These are phyloP conservation scores for Anisogramma anomala DNA, from an alignment of 2,329 filamentous ascomycete genomes.

Conservation along the genomic window DNA sequence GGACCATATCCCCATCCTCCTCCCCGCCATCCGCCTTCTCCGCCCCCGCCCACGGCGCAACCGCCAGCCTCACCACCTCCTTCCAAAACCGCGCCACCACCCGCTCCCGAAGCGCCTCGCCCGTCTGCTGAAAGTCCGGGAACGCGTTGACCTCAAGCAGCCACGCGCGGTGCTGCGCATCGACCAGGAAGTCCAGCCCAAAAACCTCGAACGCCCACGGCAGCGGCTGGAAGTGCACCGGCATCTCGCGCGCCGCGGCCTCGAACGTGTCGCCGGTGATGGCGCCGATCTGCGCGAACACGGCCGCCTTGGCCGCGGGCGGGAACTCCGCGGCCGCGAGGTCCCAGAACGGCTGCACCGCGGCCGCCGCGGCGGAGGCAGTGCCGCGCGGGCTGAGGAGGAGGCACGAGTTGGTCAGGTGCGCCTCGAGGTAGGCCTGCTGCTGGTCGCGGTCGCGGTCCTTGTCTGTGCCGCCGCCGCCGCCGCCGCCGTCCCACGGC, in stretches of 20 bases:
- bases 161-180: constrained; percentile 52
- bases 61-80: constrained; percentile 55
- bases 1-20: constrained; percentile 32
- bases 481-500: constrained; percentile 35
- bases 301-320: constrained; percentile 31
- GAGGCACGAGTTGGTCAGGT: constrained; percentile 95
- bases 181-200: constrained; percentile 82
- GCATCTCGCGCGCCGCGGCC: constrained; percentile 72
- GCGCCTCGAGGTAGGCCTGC: constrained; percentile 46
- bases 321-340: constrained; percentile 29
- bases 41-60: constrained; percentile 55
- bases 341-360: constrained; percentile 65
- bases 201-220: constrained; percentile 86
- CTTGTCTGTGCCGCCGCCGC: no score
- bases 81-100: constrained; percentile 69
- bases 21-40: constrained; percentile 19
- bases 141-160: constrained; percentile 91
- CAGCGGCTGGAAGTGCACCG: constrained; percentile 81
- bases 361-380: constrained; percentile 35
- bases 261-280: constrained; percentile 73
- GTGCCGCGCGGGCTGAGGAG: no score
- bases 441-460: background rate
- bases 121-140: constrained; percentile 90
- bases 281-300: constrained; percentile 63
- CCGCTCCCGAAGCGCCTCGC: constrained; percentile 51